Conservation (phyloP, 108 stramenopile genomes). For the Chaetoceros tenuissimus region DNA sequence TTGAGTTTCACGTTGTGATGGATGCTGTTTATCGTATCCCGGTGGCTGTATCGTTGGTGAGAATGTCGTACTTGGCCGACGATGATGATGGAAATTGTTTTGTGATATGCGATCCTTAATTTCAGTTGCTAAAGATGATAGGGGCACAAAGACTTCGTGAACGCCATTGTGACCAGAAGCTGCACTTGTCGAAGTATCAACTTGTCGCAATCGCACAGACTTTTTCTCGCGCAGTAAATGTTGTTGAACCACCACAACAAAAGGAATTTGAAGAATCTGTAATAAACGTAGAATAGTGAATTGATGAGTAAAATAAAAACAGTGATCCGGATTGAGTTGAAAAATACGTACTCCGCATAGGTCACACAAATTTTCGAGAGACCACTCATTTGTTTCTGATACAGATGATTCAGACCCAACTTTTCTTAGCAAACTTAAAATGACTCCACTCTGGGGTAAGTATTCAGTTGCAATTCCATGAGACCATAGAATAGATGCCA, state of each 20-base stretch:
- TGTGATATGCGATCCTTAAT: constrained; percentile 28
- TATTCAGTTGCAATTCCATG: constrained; percentile 72
- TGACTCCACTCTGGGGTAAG: constrained; percentile 54
- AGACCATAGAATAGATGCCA: constrained; percentile 55
- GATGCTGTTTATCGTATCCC: background rate
- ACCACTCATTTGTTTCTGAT: constrained; percentile 34
- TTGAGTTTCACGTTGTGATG: constrained; percentile 1
- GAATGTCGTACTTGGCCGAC: constrained; percentile 6
- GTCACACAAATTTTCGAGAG: constrained; percentile 55
- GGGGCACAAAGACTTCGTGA: constrained; percentile 40
- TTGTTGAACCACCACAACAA: constrained; percentile 61
- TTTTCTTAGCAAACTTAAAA: constrained; percentile 44
- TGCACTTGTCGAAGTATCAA: constrained; percentile 11
- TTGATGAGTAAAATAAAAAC: too few species aligned
- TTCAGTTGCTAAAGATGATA: constrained; percentile 33
- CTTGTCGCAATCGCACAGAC: constrained; percentile 51
- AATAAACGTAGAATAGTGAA: too few species aligned
- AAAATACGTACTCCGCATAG: constrained; percentile 25
- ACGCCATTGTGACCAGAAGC: constrained; percentile 16
- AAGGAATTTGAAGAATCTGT: constrained; percentile 44
- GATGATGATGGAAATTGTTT: constrained; percentile 5
- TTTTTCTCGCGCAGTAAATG: constrained; percentile 64
- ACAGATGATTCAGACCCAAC: constrained; percentile 1
- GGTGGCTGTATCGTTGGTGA: constrained; percentile 13
- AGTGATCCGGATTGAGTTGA: too few species aligned